Conservation (phyloP, 768 basidiomycete genomes). For the Boletus patriciae region DNA sequence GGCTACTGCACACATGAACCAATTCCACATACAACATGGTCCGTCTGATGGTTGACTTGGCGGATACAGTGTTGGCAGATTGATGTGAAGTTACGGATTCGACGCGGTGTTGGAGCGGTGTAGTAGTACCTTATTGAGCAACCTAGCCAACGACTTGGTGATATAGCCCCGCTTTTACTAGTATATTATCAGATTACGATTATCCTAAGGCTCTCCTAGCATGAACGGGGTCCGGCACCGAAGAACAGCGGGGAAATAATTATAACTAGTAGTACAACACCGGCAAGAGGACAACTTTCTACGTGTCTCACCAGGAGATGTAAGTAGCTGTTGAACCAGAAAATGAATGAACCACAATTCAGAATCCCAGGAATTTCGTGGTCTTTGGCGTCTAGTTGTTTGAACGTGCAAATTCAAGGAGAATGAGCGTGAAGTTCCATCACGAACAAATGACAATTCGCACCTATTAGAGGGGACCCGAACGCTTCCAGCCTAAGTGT, state of each 20-base stretch:
- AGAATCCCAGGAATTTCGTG: neutral
- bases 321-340: neutral
- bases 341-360: neutral
- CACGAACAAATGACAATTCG: neutral
- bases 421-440: neutral
- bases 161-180: no score
- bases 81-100: neutral
- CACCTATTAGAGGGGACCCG: neutral
- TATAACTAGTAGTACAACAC: neutral
- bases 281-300: neutral
- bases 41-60: neutral
- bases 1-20: neutral
- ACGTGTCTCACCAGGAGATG: neutral
- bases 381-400: neutral
- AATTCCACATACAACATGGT: neutral
- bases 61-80: neutral
- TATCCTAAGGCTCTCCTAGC: no score
- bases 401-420: neutral
- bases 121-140: no score
- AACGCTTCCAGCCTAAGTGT: conserved; percentile 16
- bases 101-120: neutral
- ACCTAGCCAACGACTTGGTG: neutral
- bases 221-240: neutral
- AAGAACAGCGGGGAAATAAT: neutral
- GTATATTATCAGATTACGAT: neutral